Conservation (phyloP, 2,329 filamentous ascomycete species). For the Colletotrichum eleusines region DNA sequence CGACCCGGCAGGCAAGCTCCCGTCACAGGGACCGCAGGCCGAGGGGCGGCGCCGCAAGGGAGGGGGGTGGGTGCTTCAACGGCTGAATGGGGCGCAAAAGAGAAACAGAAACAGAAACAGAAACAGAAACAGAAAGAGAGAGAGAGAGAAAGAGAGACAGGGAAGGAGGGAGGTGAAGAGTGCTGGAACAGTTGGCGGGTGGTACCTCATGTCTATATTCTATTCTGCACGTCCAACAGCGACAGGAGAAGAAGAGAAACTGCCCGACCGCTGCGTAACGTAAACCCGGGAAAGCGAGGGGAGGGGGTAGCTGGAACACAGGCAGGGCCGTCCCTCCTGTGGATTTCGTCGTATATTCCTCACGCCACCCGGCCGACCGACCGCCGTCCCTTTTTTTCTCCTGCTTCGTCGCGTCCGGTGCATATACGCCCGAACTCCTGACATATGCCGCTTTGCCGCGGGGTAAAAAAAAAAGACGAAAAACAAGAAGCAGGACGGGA, state of each 20-base stretch:
- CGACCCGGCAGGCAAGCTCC: neutral
- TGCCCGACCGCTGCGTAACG: neutral
- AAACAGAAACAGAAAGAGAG: too few species aligned
- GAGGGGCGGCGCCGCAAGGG: neutral
- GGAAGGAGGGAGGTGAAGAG: too few species aligned
- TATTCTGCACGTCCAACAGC: neutral
- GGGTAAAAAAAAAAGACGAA: too few species aligned
- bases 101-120: too few species aligned
- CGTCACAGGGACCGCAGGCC: neutral
- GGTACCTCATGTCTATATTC: neutral
- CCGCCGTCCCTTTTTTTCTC: too few species aligned
- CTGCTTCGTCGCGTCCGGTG: neutral
- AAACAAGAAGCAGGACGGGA: neutral
- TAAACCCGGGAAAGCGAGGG: neutral
- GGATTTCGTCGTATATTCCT: too few species aligned
- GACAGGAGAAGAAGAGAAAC: neutral
- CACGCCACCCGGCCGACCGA: neutral
- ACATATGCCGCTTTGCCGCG: slow-evolving; percentile 7
- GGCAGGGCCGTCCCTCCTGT: neutral
- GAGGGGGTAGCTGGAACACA: neutral
- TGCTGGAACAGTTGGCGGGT: neutral
- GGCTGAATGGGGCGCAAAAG: neutral
- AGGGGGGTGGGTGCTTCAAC: neutral
- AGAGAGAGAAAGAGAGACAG: too few species aligned
- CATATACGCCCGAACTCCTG: slow-evolving; percentile 3